Percentiles rank a stretch among this genome's conserved stretches.
Evolutionary conservation across 345 rosid genomes (phyloP).

Genomic region (Murraya paniculata): DNA sequence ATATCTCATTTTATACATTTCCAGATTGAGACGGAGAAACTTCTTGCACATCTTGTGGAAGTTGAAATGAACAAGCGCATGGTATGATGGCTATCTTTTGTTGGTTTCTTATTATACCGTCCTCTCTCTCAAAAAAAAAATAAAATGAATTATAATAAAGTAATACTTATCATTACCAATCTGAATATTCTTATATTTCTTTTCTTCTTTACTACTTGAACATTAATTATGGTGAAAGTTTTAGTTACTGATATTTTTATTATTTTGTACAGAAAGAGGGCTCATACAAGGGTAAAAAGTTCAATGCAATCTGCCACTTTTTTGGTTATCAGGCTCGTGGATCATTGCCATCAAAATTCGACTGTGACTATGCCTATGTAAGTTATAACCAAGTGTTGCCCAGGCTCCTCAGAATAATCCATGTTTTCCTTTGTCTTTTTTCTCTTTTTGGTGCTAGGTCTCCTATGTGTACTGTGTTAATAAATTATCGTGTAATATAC

Average conservation of each 20-base stretch:
- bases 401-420: background rate
- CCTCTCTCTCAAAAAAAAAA: background rate
- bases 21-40: constrained; percentile 98
- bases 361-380: constrained; percentile 96
- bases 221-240: background rate
- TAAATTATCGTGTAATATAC: background rate
- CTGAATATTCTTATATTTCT: background rate
- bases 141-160: background rate
- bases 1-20: constrained; percentile 22
- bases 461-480: background rate
- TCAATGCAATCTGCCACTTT: constrained; percentile 97
- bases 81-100: constrained; percentile 39
- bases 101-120: background rate
- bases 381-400: constrained; percentile 27
- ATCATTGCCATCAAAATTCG: constrained; percentile 94
- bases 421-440: background rate
- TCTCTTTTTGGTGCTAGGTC: background rate
- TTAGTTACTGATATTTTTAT: constrained; percentile 4
- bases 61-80: constrained; percentile 81
- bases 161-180: background rate
- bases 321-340: constrained; percentile 99
- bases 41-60: constrained; percentile 95
- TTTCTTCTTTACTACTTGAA: background rate
- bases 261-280: constrained; percentile 71
- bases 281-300: constrained; percentile 87